Evolutionary conservation across 176 grass and related monocot species (phyloP), one percentile per base, ranked within the genome.

Genomic region (Oryza officinalis): DNA sequence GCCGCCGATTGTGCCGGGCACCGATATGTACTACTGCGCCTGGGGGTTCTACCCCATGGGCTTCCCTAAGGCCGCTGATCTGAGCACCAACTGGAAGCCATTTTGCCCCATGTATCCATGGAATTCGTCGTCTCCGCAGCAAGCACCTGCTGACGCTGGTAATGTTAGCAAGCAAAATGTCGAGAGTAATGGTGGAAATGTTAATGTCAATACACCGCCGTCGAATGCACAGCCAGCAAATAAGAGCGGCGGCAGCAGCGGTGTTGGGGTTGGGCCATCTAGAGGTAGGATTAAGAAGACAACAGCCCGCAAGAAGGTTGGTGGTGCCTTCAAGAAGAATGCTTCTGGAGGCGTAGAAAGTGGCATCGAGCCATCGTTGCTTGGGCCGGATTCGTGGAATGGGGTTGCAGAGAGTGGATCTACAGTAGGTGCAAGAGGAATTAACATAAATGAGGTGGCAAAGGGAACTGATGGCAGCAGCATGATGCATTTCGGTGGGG

Each of bases 11-110:
- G 91, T 99, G 31, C 96, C 93, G 0, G 96, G 91, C 65, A 99
- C 93, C 18, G 63, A 99, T 73, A 96, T 90, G 79, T 99, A 96
- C 80, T 94, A 96, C 80, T 96, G 89, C 66, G 75, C 93, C 1
- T 99, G 96, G 96, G 96, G 96, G 0, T 99, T 99, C 86, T 67
- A 96, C 74, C 96, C 96, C 0, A 81, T 99, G 74, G 96, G 93
- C 2, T 96, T 94, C 74, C 93, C 96, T 4, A 94, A 82, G 31
- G 54, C 83, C 3, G 63, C 92, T 27, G 90, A 98, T 85, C 20
- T 98, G 83, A 89, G 43, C 33, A 91, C 76, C 65, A 88, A 81
- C 71, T 96, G 96, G 96, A 96, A 83, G 74, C 96, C 96, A 23
- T 96, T 99, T 49, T 80, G 72, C 84, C 91, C 93, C 0, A 86